Conservation (phyloP, 73 alveolate genomes). For the Tetrahymena malaccensis region DNA sequence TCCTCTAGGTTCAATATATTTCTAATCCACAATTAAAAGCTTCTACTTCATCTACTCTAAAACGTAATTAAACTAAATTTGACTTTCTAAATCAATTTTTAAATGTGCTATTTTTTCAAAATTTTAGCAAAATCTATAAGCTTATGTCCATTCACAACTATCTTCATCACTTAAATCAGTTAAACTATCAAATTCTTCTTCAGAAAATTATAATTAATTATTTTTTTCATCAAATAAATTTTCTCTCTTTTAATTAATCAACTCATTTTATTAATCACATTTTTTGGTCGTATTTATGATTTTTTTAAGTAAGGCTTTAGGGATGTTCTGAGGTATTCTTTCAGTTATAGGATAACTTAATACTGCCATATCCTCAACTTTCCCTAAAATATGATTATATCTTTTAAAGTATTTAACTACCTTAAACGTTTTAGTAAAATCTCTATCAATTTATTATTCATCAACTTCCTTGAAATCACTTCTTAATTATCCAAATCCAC, state of each 20-base stretch:
- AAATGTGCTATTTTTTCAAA: neutral
- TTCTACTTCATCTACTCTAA: neutral
- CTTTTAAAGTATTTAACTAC: neutral
- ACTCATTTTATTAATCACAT: neutral
- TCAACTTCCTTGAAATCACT: neutral
- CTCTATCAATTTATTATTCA: neutral
- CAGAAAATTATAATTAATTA: neutral
- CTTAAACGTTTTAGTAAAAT: neutral
- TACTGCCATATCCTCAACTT: neutral
- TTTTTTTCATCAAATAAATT: neutral
- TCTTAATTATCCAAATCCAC: neutral
- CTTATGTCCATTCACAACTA: neutral
- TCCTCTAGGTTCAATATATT: neutral
- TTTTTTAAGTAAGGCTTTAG: neutral
- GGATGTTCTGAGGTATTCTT: neutral
- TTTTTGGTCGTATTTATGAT: neutral
- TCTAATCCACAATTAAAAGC: neutral
- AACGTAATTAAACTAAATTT: neutral
- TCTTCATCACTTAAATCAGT: neutral
- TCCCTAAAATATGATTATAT: neutral
- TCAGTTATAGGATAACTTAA: neutral
- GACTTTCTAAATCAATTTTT: neutral
- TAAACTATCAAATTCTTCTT: neutral
- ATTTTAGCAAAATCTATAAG: neutral
- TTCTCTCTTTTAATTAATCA: neutral